Evolutionary conservation across 2,329 filamentous ascomycete species (phyloP).

Genomic region (Mycocentrospora acerina): DNA sequence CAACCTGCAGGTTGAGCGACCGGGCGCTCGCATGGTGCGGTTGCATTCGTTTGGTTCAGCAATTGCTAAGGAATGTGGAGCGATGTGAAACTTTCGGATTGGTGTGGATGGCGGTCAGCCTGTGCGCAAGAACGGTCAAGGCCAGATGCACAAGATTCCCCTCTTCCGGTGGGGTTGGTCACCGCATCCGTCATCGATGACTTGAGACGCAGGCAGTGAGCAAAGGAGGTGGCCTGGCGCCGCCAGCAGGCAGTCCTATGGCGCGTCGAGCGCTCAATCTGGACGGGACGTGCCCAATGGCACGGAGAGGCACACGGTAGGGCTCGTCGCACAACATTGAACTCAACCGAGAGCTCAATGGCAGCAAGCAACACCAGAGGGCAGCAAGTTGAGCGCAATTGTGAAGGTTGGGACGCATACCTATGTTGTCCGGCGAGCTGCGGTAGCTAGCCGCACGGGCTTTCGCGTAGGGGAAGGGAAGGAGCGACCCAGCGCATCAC

Average conservation of each 20-base stretch:
- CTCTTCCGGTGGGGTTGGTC: neutral
- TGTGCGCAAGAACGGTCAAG: constrained; percentile 10
- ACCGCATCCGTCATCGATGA: neutral
- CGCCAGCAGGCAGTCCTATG: constrained; percentile 17
- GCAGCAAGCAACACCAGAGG: constrained; percentile 15
- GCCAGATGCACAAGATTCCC: neutral
- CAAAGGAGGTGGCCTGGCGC: constrained; percentile 13
- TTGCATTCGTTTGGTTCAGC: constrained; percentile 10
- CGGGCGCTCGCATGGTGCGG: constrained; percentile 3
- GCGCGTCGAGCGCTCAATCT: constrained; percentile 17
- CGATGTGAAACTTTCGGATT: constrained; percentile 24
- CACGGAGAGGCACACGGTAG: constrained; percentile 11
- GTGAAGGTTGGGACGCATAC: constrained; percentile 7
- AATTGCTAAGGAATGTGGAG: constrained; percentile 28
- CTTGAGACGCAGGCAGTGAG: constrained; percentile 9
- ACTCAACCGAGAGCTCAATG: constrained; percentile 19
- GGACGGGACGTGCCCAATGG: constrained; percentile 22
- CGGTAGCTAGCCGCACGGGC: constrained; percentile 13
- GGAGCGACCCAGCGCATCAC: constrained; percentile 16
- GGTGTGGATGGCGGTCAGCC: constrained; percentile 27
- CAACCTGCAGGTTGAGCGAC: constrained; percentile 13
- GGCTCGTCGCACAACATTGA: constrained; percentile 7
- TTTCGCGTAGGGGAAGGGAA: constrained; percentile 12
- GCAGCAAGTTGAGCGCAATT: constrained; percentile 11
- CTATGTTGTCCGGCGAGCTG: constrained; percentile 13